Evolutionary conservation across 129 eudicot species (phyloP).

Genomic region (Chrysanthemum makinoi): DNA sequence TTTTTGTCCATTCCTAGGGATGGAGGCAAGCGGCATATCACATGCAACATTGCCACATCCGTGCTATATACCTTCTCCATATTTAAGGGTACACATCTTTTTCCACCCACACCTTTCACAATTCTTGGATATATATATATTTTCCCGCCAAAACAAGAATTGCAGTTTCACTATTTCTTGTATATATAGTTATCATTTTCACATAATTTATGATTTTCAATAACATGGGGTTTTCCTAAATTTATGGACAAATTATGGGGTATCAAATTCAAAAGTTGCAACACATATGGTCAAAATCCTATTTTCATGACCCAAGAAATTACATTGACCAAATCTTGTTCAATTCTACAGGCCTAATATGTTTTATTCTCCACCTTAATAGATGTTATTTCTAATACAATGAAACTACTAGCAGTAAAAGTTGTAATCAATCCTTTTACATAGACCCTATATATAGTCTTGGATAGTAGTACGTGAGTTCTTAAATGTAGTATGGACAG

Average conservation of each 20-base stretch:
- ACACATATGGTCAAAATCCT: slow-evolving; percentile 7
- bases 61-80: slow-evolving; percentile 16
- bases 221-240: background rate
- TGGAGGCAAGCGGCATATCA: slow-evolving; percentile 26
- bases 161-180: slow-evolving; percentile 13
- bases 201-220: background rate
- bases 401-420: too few relatives aligned
- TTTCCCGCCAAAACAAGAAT: slow-evolving; percentile 6
- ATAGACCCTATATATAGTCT: too few relatives aligned
- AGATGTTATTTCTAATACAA: background rate
- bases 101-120: slow-evolving; percentile 25
- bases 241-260: slow-evolving; percentile 9
- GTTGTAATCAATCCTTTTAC: too few relatives aligned
- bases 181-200: background rate
- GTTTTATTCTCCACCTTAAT: background rate
- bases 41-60: slow-evolving; percentile 24
- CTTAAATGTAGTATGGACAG: background rate
- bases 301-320: slow-evolving; percentile 1
- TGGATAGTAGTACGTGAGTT: too few relatives aligned
- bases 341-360: background rate
- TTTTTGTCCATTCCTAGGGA: slow-evolving; percentile 17
- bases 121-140: background rate
- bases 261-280: background rate
- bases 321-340: background rate
- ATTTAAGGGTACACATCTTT: slow-evolving; percentile 17